These are phyloP conservation scores for Boletus austroedulis DNA, from an alignment of 1,284 basidiomycete species.

Conservation along the genomic window DNA sequence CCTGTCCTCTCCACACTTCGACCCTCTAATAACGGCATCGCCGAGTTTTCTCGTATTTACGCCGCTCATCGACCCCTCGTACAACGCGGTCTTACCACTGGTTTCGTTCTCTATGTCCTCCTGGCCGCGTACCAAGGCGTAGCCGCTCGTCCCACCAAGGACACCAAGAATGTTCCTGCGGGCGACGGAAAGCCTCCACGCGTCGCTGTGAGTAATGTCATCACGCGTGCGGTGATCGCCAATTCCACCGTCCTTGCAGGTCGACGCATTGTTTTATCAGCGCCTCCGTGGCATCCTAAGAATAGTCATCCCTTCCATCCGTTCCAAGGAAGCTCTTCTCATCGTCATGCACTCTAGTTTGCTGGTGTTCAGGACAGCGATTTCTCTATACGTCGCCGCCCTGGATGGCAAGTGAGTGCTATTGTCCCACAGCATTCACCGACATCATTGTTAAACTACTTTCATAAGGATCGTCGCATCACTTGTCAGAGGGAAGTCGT, in stretches of 20 bases:
- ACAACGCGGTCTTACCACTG: conserved; percentile 63
- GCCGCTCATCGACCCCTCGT: conserved; percentile 61
- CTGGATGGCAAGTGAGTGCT: conserved; percentile 82
- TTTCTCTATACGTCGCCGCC: conserved; percentile 93
- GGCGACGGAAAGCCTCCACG: conserved; percentile 46
- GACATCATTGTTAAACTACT: neutral
- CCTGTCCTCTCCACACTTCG: conserved; percentile 17
- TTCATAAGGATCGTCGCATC: conserved; percentile 83
- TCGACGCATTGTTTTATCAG: conserved; percentile 88
- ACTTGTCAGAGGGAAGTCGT: conserved; percentile 84
- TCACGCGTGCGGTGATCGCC: neutral
- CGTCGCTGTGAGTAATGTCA: conserved; percentile 56
- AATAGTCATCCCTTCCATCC: conserved; percentile 86
- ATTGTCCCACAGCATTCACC: neutral
- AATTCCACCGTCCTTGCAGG: conserved; percentile 41
- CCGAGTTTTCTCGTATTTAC: conserved; percentile 53
- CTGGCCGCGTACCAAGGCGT: conserved; percentile 56
- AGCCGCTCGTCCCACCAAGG: conserved; percentile 38
- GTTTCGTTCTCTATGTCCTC: conserved; percentile 64
- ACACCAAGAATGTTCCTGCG: conserved; percentile 33
- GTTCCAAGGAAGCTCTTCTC: conserved; percentile 84
- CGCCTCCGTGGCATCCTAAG: conserved; percentile 75
- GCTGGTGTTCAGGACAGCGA: conserved; percentile 84
- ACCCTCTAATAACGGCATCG: conserved; percentile 28
- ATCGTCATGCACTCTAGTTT: conserved; percentile 86